phyloP scores from a whole-genome alignment of 169 alveolate genomes.

The Plasmodium cynomolgi region DNA sequence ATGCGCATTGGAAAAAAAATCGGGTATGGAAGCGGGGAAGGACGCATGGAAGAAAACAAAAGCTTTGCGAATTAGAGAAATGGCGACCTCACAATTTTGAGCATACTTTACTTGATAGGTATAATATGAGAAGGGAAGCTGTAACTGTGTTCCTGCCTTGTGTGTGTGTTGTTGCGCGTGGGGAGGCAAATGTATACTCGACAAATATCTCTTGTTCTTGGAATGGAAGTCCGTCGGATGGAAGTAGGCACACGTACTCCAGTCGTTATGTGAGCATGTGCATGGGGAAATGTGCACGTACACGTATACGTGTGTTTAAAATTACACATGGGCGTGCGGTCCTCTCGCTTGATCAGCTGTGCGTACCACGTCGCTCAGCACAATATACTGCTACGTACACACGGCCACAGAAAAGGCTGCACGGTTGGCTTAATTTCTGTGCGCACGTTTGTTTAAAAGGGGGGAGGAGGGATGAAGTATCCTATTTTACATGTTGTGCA shows the following conservation, averaged over 20 bases:
- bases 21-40: background rate
- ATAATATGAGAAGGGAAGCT: background rate
- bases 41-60: background rate
- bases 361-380: background rate
- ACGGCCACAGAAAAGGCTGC: background rate
- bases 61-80: background rate
- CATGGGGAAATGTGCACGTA: too few relatives aligned
- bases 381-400: background rate
- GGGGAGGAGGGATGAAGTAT: background rate
- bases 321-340: background rate
- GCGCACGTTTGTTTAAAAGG: background rate
- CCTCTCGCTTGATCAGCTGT: background rate
- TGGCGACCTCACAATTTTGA: background rate
- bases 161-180: background rate
- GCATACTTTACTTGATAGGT: background rate
- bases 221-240: background rate
- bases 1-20: background rate
- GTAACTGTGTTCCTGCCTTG: background rate
- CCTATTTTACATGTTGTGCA: background rate
- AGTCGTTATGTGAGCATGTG: too few relatives aligned
- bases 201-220: background rate
- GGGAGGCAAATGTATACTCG: background rate
- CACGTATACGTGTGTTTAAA: background rate
- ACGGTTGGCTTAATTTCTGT: background rate
- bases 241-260: background rate